Base-by-base conservation (phyloP, 2,329 filamentous ascomycete species). In the Coniochaeta prunicola region DNA sequence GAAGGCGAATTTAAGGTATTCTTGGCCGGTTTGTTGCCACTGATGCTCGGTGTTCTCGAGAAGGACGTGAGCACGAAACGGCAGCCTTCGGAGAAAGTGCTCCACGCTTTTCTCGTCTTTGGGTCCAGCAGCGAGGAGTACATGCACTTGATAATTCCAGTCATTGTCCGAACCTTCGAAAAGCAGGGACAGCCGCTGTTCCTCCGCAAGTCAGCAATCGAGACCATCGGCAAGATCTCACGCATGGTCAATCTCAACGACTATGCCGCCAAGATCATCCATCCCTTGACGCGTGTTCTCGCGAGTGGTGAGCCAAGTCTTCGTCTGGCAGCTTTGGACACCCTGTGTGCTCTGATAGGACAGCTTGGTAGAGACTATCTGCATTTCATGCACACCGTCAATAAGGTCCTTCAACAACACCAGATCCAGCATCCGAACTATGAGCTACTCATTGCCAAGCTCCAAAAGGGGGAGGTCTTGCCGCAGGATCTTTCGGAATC, bases 1-100 rank as follows among this genome's bases (percentile, higher is more conserved):
- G 94, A 99, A 68, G 94, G 94, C 63, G 94, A 99, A 70, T 99
- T 99, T 79, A 96, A 97, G 72, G 89, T 96, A 48, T 97, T 97
- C 67, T 78, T 99, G 12, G 94, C 94, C 4, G 86, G 88, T 13
- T 78, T 99, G 17, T 80, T 99, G 3, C 96, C 94, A 0, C 79
- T 96, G 57, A 97, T 99, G 93, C 86, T 99, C 2, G 90, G 91
- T 26, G 90, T 96, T 2, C 81, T 99, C 19, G 93, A 99, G 64
- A 90, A 92, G 63, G 94, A 99, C 69, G 80, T 78, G 9, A 88
- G 89, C 1, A 77, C 82, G 1, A 89, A 91, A 67, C 83, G 91
- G n/a, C 81, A 85, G 15, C 89, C 92, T 2, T 96, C 92, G 0
- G 92, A 97, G 70, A 88, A 89, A 65, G 92, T 99, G 4, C 79